Conservation (phyloP, 345 rosid genomes). For the Physaria fendleri region DNA sequence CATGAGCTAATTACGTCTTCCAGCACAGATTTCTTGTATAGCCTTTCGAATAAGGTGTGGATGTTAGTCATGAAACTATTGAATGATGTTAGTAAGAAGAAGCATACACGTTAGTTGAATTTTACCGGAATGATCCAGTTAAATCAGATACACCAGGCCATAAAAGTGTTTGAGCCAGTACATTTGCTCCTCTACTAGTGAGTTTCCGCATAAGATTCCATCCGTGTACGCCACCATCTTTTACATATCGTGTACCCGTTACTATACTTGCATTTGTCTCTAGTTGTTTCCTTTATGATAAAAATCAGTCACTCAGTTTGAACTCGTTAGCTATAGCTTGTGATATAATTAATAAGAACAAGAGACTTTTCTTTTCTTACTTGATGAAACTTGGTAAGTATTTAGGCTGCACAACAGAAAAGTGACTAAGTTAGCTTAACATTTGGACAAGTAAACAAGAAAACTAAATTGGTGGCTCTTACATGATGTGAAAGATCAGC, state of each 20-base stretch:
- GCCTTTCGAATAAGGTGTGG: slow-evolving; percentile 38
- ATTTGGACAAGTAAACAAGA: background rate
- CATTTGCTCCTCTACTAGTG: slow-evolving; percentile 98
- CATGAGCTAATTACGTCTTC: slow-evolving; percentile 76
- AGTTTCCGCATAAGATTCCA: slow-evolving; percentile 98
- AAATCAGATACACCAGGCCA: slow-evolving; percentile 99
- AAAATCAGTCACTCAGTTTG: no score
- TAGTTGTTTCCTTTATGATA: slow-evolving; percentile 56
- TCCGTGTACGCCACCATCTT: slow-evolving; percentile 90
- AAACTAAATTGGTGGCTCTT: slow-evolving; percentile 25
- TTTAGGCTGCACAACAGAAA: slow-evolving; percentile 70
- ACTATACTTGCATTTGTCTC: slow-evolving; percentile 92
- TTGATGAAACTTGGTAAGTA: slow-evolving; percentile 88
- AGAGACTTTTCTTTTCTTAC: slow-evolving; percentile 46
- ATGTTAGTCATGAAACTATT: slow-evolving; percentile 15
- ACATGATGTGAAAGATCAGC: slow-evolving; percentile 99
- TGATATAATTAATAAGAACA: background rate
- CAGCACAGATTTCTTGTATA: slow-evolving; percentile 73
- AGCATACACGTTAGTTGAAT: background rate
- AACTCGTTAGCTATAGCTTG: background rate
- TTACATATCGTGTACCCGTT: slow-evolving; percentile 86
- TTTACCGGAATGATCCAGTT: slow-evolving; percentile 95
- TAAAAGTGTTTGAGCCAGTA: slow-evolving; percentile 85
- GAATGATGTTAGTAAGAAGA: background rate
- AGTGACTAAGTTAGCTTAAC: slow-evolving; percentile 5